Evolutionary conservation across 306 rosid species (phyloP), one percentile per base, ranked within the genome.

Genomic region (Cicer yamashitae): DNA sequence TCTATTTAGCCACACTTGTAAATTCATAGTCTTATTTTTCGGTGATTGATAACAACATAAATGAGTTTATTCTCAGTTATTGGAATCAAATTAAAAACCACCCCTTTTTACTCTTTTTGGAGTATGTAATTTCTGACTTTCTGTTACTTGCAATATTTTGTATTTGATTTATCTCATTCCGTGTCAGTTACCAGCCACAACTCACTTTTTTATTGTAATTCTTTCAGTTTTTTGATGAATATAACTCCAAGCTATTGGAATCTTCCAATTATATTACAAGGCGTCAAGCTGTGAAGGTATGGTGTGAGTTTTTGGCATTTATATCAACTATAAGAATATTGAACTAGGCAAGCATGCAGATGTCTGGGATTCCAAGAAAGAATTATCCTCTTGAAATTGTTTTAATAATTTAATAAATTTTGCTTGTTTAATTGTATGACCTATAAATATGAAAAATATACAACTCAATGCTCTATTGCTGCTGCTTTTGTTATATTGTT

Each of bases 221-320:
- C 75, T 81, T 69, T 66, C 90, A 93, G 98, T 93, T 91, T 86
- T 91, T 93, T 70, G 84, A 83, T 2, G 98, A 91, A 61, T 93
- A 93, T 78, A 91, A 89, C 86, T 84, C 91, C 18, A 93, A 93
- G 88, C 82, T 93, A 67, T 79, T 93, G 80, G 98, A 91, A 77
- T 93, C 98, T 51, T 48, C 91, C 70, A 91, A 93, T 82, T 93
- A 93, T 82, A 91, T 93, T 73, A 93, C 98, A 73, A 88, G 96
- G 84, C 88, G 98, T 52, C 98, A 89, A 83, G 98, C 98, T 78
- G 88, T 89, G 70, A 93, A 89, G 98, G 98, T 93, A 86, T 74
- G 87, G 15, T 25, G 44, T 34, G 34, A 51, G 62, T 76, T 71
- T 67, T 63, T 75, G 58, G 34, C 56, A 43, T 65, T 65, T 61